A percentile compares a stretch with the other conserved stretches of the same genome.
phyloP scores from a whole-genome alignment of 192 early-diverging fungal species.

The Phycomyces blakesleeanus region DNA sequence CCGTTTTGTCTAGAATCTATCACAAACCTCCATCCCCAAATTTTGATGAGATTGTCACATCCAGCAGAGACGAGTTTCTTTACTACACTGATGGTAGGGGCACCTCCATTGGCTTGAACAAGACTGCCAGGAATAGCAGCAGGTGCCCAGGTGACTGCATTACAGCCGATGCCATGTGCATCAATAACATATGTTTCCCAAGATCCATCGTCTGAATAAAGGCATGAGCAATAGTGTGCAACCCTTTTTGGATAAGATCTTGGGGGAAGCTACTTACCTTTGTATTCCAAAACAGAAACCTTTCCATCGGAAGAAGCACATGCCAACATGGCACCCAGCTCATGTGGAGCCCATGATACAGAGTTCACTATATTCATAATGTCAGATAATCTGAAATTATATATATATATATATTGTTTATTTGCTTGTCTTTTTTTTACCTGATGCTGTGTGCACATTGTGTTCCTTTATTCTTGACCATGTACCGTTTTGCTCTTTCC shows the following conservation, averaged over 20 bases:
- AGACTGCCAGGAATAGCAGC: conserved; percentile 74
- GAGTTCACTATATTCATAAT: conserved; percentile 73
- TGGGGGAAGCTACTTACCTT: conserved; percentile 51
- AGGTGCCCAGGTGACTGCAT: conserved; percentile 94
- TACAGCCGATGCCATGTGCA: conserved; percentile 89
- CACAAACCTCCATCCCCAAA: conserved; percentile 71
- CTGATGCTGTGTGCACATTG: conserved; percentile 82
- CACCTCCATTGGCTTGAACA: conserved; percentile 57
- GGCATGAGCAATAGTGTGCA: background rate
- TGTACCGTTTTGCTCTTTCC: conserved; percentile 84
- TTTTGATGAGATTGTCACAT: conserved; percentile 95
- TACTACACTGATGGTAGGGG: conserved; percentile 47
- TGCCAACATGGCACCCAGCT: conserved; percentile 87
- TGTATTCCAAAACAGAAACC: conserved; percentile 88
- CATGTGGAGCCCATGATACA: conserved; percentile 95
- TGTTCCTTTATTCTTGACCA: conserved; percentile 88
- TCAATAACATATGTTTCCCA: conserved; percentile 80
- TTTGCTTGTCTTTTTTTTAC: conserved; percentile 40
- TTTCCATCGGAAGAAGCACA: conserved; percentile 95
- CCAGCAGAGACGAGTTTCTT: conserved; percentile 90
- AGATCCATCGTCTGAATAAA: conserved; percentile 67
- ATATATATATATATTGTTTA: background rate
- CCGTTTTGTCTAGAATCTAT: background rate
- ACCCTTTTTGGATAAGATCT: background rate
- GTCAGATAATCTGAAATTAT: background rate